Evolutionary conservation across 1,284 basidiomycete species (phyloP), one percentile per base, ranked within the genome.

Genomic region (Sphaerobolus stellatus): DNA sequence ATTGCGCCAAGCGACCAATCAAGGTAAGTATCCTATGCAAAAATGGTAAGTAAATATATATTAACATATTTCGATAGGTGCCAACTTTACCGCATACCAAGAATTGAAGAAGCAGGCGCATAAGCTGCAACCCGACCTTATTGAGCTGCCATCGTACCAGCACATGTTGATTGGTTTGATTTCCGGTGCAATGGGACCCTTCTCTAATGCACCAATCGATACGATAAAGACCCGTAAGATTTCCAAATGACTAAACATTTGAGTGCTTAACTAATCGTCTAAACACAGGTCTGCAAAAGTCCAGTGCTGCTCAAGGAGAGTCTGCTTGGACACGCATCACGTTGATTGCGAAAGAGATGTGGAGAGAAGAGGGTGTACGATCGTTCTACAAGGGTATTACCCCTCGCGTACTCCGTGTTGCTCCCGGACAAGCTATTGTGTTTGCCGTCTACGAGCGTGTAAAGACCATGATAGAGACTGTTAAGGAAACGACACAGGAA

Each of bases 331-430:
- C 82, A 66, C 83, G 95, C 20, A 89, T 99, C 64, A 70, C 81
- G 18, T 80, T 81, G 46, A 96, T 99, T 58, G 86, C 92, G 31
- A 71, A 73, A 22, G 94, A 96, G 54, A 98, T 99, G 94, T 98
- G 94, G 86, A 83, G 80, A 58, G 82, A 87, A 66, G 97, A 99
- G 73, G 96, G 95, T 31, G 75, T 88, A 18, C 75, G 75, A 50
- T 94, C 94, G 53, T 98, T 98, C 74, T 98, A 96, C 76, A 95
- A 94, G 75, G 93, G 96, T 49, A 98, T 99, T 71, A 98, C 95
- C 2, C 96, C 97, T 41, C 83, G 97, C 53, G 94, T 99, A 38
- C 78, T 98, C 61, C 86, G 97, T 62, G 96, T 99, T 46, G 97
- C 97, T 1, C 96, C 97, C 9, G 94, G 94, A 1, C 90, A 95